Evolutionary conservation across 176 grass and related monocot genomes (phyloP).

Genomic region (Triticum dicoccoides): DNA sequence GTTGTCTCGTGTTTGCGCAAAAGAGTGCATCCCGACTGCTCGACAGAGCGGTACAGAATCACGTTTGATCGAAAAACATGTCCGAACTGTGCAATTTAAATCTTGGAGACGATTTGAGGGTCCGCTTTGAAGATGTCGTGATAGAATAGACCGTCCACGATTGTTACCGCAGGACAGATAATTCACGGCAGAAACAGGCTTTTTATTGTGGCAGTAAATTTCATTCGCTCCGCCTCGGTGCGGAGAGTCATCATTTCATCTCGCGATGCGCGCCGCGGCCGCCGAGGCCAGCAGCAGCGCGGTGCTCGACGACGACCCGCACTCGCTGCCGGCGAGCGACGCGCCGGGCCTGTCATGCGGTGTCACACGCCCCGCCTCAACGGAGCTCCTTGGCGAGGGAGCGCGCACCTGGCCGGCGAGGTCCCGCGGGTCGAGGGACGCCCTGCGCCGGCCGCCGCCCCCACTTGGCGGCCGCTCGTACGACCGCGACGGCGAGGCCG

Average conservation of each 20-base stretch:
- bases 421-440: conserved; percentile 56
- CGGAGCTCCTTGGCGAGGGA: neutral
- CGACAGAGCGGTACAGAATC: no score
- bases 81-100: no score
- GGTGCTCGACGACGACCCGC: conserved; percentile 64
- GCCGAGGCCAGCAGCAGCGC: conserved; percentile 27
- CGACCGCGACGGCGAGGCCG: conserved; percentile 27
- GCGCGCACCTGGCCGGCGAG: conserved; percentile 23
- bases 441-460: conserved; percentile 27
- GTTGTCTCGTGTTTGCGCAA: no score
- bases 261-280: conserved; percentile 21
- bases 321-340: conserved; percentile 55
- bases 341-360: conserved; percentile 23
- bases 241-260: neutral
- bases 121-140: no score
- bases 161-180: no score
- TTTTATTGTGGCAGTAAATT: no score
- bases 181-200: no score
- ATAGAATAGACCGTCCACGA: no score
- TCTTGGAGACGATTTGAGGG: no score
- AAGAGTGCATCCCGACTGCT: no score
- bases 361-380: conserved; percentile 25
- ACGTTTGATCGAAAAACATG: no score
- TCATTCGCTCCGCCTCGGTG: neutral
- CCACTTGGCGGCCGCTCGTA: conserved; percentile 31